Conservation (phyloP, 2,329 filamentous ascomycete species). For the Calonectria montana region DNA sequence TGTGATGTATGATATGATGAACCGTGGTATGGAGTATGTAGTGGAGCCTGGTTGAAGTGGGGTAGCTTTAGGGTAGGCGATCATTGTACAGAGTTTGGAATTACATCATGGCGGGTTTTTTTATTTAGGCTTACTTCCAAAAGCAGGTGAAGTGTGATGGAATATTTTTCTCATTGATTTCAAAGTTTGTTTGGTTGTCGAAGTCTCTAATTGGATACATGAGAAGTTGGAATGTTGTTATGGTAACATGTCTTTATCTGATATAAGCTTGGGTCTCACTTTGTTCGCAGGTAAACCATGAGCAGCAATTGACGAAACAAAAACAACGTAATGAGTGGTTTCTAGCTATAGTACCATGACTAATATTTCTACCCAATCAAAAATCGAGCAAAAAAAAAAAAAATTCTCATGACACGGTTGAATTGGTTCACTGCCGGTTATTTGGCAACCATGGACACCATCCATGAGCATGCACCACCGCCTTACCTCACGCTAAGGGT, state of each 20-base stretch:
- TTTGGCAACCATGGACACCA: neutral
- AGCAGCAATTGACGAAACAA: neutral
- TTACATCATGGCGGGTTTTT: neutral
- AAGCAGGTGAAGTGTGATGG: neutral
- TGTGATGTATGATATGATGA: neutral
- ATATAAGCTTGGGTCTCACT: neutral
- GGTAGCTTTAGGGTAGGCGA: neutral
- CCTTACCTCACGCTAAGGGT: neutral
- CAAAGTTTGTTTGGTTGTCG: neutral
- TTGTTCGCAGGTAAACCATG: neutral
- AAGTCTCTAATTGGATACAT: neutral
- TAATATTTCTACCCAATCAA: neutral
- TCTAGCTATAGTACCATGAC: neutral
- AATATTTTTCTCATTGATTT: neutral
- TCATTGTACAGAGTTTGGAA: neutral
- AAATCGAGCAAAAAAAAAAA: neutral
- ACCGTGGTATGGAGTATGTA: neutral
- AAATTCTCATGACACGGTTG: no score
- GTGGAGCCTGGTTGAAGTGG: neutral
- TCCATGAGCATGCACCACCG: neutral
- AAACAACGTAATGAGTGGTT: neutral
- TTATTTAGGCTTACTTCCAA: neutral
- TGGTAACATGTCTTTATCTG: neutral
- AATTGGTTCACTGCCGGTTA: neutral
- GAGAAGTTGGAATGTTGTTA: neutral